A percentile compares a stretch with the other conserved stretches of the same genome.
These are phyloP conservation scores for Eucalyptus marginata DNA, from an alignment of 345 rosid species.

Conservation along the genomic window DNA sequence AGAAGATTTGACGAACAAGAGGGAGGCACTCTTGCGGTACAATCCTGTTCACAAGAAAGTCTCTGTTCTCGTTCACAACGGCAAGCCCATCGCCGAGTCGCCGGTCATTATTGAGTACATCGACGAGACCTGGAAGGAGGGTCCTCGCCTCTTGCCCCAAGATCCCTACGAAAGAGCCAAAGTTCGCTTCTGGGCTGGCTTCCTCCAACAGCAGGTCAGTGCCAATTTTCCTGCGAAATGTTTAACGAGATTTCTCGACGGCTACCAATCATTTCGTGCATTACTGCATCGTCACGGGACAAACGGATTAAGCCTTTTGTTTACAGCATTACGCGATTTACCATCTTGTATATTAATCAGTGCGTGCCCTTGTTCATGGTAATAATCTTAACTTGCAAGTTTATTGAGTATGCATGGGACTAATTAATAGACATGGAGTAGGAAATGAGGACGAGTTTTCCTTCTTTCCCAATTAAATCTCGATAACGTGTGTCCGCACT, in stretches of 20 bases:
- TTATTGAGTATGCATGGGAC: neutral
- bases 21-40: slow-evolving; percentile 8
- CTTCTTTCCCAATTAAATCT: neutral
- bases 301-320: neutral
- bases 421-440: neutral
- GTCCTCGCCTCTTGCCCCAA: slow-evolving; percentile 16
- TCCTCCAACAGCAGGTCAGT: slow-evolving; percentile 1
- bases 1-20: slow-evolving; percentile 33
- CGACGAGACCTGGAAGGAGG: slow-evolving; percentile 24
- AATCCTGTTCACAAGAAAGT: slow-evolving; percentile 30
- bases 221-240: neutral
- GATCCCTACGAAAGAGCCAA: slow-evolving; percentile 26
- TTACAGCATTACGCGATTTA: neutral
- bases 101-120: slow-evolving; percentile 26
- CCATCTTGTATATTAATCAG: neutral
- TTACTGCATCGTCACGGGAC: neutral
- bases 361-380: neutral
- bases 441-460: neutral
- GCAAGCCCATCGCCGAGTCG: slow-evolving; percentile 25
- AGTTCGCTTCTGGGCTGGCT: slow-evolving; percentile 28
- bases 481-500: neutral
- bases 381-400: neutral
- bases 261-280: neutral
- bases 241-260: neutral
- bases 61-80: slow-evolving; percentile 35